Conservation (phyloP, 202 grass and related monocot genomes). For the Bolboschoenoplectus hybrid region DNA sequence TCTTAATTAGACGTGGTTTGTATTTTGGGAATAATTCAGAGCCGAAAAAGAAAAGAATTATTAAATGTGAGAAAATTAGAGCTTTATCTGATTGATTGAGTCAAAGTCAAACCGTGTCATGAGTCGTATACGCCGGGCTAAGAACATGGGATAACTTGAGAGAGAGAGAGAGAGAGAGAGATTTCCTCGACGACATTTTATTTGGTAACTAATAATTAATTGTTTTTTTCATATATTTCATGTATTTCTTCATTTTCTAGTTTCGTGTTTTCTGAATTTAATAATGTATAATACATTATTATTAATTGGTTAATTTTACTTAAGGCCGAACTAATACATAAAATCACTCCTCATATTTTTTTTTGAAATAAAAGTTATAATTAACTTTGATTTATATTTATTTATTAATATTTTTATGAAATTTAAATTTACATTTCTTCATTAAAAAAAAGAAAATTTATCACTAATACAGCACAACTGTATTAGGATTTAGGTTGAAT, state of each 20-base stretch:
- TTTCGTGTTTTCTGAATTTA: not conserved
- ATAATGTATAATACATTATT: not conserved
- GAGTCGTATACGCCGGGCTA: not conserved
- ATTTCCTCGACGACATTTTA: not conserved
- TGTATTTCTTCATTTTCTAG: not conserved
- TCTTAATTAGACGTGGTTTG: not conserved
- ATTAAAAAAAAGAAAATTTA: too few relatives aligned
- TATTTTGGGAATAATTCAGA: not conserved
- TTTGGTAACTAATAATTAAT: not conserved
- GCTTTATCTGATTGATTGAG: not conserved
- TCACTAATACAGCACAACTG: too few relatives aligned
- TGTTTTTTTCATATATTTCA: not conserved
- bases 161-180: not conserved
- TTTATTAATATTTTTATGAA: too few relatives aligned
- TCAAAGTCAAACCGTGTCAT: constrained; percentile 2
- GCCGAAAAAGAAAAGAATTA: not conserved
- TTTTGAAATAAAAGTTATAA: too few relatives aligned
- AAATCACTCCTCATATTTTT: not conserved
- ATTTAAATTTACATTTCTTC: too few relatives aligned
- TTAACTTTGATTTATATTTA: too few relatives aligned
- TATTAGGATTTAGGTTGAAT: too few relatives aligned
- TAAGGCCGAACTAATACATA: not conserved
- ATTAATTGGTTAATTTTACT: not conserved
- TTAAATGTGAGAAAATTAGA: not conserved
- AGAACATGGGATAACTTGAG: not conserved